Evolutionary conservation across 148 eudicot genomes (phyloP).

Genomic region (Pharnaceum exiguum): DNA sequence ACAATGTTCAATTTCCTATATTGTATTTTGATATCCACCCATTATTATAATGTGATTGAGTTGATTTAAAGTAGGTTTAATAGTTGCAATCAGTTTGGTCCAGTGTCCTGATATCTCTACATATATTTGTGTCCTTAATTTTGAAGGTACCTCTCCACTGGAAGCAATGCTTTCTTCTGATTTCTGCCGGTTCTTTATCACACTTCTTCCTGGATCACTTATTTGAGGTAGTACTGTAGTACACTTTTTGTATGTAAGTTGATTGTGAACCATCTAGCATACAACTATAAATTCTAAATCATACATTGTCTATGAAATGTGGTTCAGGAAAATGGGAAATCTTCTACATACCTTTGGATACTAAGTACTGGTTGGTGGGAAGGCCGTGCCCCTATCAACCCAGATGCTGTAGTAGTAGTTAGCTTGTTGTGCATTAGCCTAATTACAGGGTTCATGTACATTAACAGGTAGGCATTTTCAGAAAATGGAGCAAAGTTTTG

Average conservation of each 20-base stretch:
- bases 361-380: constrained; percentile 97
- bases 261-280: not conserved
- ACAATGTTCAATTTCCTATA: too few species aligned
- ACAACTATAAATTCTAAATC: too few species aligned
- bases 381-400: constrained; percentile 64
- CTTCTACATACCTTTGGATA: constrained; percentile 77
- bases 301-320: not conserved
- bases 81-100: not conserved
- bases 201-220: constrained; percentile 87
- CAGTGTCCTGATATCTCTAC: not conserved
- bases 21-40: too few species aligned
- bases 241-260: not conserved
- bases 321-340: constrained; percentile 80
- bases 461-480: constrained; percentile 48
- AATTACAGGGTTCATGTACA: constrained; percentile 63
- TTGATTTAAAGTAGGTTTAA: too few species aligned
- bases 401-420: constrained; percentile 75
- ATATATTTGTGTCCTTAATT: not conserved
- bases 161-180: constrained; percentile 68
- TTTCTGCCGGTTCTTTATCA: constrained; percentile 80
- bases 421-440: constrained; percentile 54
- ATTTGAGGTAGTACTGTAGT: constrained; percentile 58
- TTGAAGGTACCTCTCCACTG: constrained; percentile 57
- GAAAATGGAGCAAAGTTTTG: not conserved
- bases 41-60: too few species aligned